Base-by-base conservation (phyloP, 257 asterid species). In the Fraxinus anomala region DNA sequence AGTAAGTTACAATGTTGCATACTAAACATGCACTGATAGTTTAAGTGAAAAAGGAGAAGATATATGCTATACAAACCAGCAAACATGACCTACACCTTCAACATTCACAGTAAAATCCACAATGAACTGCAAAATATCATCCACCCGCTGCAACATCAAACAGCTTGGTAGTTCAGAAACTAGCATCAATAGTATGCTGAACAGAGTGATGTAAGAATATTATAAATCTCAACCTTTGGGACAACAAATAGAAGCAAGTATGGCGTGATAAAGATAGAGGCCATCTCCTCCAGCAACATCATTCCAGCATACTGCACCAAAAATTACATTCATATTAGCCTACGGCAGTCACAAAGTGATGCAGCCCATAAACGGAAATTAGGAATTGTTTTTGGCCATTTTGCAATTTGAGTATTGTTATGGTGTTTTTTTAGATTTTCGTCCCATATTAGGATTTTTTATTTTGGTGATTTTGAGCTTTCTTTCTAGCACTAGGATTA, bases 261-360 rank as follows among this genome's bases (percentile, higher is more conserved):
- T 1, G 99, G 99, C 5, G 99, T 96, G 87, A 96, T 86, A 81
- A 96, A 89, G 88, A 96, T 93, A n/a, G 99, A 96, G 80, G 96
- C 88, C 98, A 96, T 96, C 86, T 96, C 99, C 82, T 96, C 99
- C 85, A 93, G 84, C 49, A 93, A 85, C 98, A 89, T 92, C 97
- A 89, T 88, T 80, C 92, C 97, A 44, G 96, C 91, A 85, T 93
- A 96, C 99, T 96, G 96, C 82, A 31, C 83, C 83, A 68, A 21
- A 76, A 69, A 71, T 72, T 51, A 68, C 31, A 54, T 59, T 75
- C 37, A 66, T 13, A 47, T 74, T 61, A 74, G 77, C 44, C 73
- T 39, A 36, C 26, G 33, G n/a, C 44, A n/a, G 37, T 70, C 59
- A 37, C n/a, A 51, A 49, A 14, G 19, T 49, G 59, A 49, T 49